Conservation (phyloP, 345 rosid genomes). For the Eucalyptus viminalis region DNA sequence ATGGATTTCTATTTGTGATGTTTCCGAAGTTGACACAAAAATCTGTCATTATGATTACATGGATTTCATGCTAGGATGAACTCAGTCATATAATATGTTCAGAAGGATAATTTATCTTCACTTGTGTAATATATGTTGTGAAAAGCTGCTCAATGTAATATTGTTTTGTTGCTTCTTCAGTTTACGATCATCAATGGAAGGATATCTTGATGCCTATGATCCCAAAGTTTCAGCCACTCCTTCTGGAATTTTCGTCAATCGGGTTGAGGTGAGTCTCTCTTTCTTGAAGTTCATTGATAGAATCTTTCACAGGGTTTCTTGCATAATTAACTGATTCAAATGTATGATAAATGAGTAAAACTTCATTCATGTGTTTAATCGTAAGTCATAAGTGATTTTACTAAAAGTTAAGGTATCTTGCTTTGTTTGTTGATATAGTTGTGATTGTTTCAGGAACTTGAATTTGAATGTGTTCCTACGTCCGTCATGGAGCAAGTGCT, state of each 20-base stretch:
- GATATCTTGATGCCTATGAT: constrained; percentile 85
- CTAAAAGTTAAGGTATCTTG: not conserved
- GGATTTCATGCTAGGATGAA: not conserved
- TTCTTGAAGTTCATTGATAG: not conserved
- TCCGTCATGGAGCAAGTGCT: constrained; percentile 92
- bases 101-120: not conserved
- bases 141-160: not conserved
- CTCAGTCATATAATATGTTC: not conserved
- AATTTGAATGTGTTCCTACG: constrained; percentile 89
- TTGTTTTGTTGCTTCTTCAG: constrained; percentile 14
- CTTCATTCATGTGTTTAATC: not conserved
- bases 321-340: not conserved
- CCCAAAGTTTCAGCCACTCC: constrained; percentile 59
- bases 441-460: constrained; percentile 41
- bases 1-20: not conserved
- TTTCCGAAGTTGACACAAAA: not conserved
- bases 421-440: not conserved
- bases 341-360: not conserved
- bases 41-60: not conserved
- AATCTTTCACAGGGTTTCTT: not conserved
- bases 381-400: not conserved
- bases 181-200: constrained; percentile 92
- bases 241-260: constrained; percentile 77
- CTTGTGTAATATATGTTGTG: not conserved
- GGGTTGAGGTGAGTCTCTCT: constrained; percentile 51